Conservation (phyloP, 2,329 filamentous ascomycete species). For the Venturiaceae sp. region DNA sequence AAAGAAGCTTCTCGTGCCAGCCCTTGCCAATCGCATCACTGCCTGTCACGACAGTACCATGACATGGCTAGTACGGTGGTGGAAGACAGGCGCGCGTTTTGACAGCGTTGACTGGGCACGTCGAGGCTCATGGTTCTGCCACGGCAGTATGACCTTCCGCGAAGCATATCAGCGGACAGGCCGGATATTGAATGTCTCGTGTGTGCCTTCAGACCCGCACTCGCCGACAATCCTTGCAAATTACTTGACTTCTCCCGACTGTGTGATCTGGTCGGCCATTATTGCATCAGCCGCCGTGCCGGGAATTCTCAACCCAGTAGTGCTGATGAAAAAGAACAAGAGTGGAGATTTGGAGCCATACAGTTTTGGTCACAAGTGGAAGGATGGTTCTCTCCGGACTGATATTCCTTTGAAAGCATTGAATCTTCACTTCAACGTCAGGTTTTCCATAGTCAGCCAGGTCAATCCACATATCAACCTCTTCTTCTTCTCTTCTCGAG, state of each 20-base stretch:
- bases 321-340: conserved; percentile 77
- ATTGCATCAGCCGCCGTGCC: conserved; percentile 91
- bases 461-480: conserved; percentile 98
- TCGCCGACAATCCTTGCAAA: conserved; percentile 88
- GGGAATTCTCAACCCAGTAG: conserved; percentile 89
- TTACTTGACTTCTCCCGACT: conserved; percentile 90
- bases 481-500: conserved; percentile 95
- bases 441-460: conserved; percentile 80
- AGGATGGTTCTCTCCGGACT: conserved; percentile 87
- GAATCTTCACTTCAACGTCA: conserved; percentile 96
- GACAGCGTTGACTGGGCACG: conserved; percentile 88
- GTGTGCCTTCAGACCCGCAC: conserved; percentile 91
- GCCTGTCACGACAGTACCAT: conserved; percentile 71
- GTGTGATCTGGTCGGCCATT: conserved; percentile 96
- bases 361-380: conserved; percentile 98
- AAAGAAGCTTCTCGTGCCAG: conserved; percentile 73
- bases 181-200: conserved; percentile 89
- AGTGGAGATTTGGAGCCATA: conserved; percentile 76
- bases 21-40: conserved; percentile 73
- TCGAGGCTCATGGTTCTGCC: conserved; percentile 79
- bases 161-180: conserved; percentile 93
- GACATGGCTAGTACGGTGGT: conserved; percentile 78
- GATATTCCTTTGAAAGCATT: conserved; percentile 92
- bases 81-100: conserved; percentile 84
- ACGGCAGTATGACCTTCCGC: conserved; percentile 84